Evolutionary conservation across 1,284 basidiomycete genomes (phyloP), one percentile per base, ranked within the genome.

Genomic region (Ustilago tritici): DNA sequence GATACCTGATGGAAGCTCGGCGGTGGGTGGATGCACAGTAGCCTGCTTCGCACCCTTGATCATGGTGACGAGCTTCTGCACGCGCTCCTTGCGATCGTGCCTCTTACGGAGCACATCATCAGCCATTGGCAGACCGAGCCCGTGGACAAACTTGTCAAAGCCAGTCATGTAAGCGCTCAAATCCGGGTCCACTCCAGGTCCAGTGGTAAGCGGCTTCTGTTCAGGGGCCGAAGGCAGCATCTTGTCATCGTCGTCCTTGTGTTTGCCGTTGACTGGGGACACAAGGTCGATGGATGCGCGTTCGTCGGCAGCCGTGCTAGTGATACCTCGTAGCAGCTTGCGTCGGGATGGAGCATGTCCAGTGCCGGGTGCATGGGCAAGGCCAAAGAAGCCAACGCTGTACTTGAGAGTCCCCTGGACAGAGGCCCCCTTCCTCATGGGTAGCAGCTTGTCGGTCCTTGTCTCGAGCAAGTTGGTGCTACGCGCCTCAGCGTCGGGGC

Each of bases 361-460:
- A 8, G 76, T 62, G 19, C 73, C 65, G 2, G 68, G 62, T 11
- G 75, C 66, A 56, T 79, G 77, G 0, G 79, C 76, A 6, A 83
- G 69, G 17, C 76, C 65, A 43, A 75, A 82, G 60, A 83, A 84
- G 64, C 76, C 82, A 4, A 82, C 73, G 28, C 78, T 80, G 67
- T 82, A 84, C 60, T 74, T 83, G 46, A 84, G 74, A n/a, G 66
- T 70, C 8, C 82, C 82, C 46, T 79, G 70, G 2, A 72, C 72
- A 3, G 61, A 12, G 1, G 62, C 65, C 14, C 81, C 82, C 31
- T 77, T 68, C 12, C 79, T 65, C 69, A 81, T 76, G 3, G 82
- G 81, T 17, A 57, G 63, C 43, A 84, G 67, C 31, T 67, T 54
- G 46, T 82, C 82, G 4, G 65, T 72, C 11, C 76, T 65, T 3